Conservation (phyloP, 805 yeast genomes). For the Suhomyces faveliae region DNA sequence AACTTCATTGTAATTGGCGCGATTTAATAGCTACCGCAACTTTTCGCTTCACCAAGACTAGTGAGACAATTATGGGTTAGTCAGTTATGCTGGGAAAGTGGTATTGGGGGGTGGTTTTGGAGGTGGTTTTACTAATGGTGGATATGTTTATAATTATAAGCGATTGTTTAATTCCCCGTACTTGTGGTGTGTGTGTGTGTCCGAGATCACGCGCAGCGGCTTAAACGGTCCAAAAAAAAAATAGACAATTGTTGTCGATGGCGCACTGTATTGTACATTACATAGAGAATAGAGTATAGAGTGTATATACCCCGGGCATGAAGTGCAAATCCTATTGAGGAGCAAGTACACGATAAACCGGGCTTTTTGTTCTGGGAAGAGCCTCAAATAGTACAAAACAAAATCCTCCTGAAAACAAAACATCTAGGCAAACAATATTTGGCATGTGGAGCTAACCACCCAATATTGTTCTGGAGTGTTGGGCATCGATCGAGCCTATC, state of each 20-base stretch:
- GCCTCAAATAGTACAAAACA: conserved; percentile 24
- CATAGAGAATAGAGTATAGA: conserved; percentile 1
- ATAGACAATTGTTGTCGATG: neutral
- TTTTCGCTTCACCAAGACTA: neutral
- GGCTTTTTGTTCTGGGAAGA: conserved; percentile 40
- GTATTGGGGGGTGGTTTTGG: too few relatives aligned
- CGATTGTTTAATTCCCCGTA: conserved; percentile 1
- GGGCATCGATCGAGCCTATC: conserved; percentile 21
- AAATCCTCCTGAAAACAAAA: conserved; percentile 32
- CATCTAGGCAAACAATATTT: conserved; percentile 15
- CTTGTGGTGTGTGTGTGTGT: neutral
- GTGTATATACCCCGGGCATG: conserved; percentile 44
- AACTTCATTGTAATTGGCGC: conserved; percentile 17
- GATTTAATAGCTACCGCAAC: neutral
- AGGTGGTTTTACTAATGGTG: too few relatives aligned
- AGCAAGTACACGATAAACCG: conserved; percentile 48
- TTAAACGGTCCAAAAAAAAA: neutral
- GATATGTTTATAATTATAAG: neutral
- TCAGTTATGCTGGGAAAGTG: too few relatives aligned
- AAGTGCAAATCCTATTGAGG: conserved; percentile 42
- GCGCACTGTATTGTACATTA: neutral
- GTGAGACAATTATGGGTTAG: too few relatives aligned
- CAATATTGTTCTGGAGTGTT: conserved; percentile 4
- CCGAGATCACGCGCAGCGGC: neutral
- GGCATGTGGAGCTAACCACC: conserved; percentile 5